These are phyloP conservation scores for Solanum gracilifrons DNA, from an alignment of 257 asterid genomes.

Conservation along the genomic window DNA sequence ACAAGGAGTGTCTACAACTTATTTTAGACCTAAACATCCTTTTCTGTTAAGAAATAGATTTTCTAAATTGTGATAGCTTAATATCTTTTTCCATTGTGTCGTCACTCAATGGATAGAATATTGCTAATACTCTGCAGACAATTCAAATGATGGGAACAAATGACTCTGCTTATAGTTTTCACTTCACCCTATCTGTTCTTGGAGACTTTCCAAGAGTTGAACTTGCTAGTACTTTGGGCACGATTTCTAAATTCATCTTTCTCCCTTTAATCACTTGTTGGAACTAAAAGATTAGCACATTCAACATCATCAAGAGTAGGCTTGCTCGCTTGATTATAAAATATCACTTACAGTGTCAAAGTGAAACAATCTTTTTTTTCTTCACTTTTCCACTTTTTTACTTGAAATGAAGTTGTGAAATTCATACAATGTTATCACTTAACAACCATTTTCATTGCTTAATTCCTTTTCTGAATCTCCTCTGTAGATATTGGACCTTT, in stretches of 20 bases:
- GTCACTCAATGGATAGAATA: not conserved
- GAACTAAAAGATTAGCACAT: not conserved
- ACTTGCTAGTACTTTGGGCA: not conserved
- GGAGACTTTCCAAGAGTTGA: not conserved
- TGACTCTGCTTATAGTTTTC: not conserved
- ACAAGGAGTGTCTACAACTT: not conserved
- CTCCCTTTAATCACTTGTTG: not conserved
- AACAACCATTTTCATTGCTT: not conserved
- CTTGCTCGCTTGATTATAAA: not conserved
- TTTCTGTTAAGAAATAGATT: not conserved
- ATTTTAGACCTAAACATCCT: not conserved
- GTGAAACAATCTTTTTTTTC: not conserved
- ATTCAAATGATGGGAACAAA: not conserved
- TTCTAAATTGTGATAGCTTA: not conserved
- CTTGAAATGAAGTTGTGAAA: not conserved
- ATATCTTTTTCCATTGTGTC: not conserved
- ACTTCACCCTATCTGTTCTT: not conserved
- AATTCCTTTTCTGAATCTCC: conserved; percentile 13
- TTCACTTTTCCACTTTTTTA: not conserved
- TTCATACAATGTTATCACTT: not conserved
- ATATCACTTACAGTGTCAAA: not conserved
- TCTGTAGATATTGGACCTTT: conserved; percentile 67
- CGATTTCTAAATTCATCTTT: not conserved
- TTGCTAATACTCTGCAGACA: not conserved
- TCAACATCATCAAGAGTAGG: not conserved